Conservation (phyloP, 2,329 filamentous ascomycete species). For the Calonectria ilicicola region DNA sequence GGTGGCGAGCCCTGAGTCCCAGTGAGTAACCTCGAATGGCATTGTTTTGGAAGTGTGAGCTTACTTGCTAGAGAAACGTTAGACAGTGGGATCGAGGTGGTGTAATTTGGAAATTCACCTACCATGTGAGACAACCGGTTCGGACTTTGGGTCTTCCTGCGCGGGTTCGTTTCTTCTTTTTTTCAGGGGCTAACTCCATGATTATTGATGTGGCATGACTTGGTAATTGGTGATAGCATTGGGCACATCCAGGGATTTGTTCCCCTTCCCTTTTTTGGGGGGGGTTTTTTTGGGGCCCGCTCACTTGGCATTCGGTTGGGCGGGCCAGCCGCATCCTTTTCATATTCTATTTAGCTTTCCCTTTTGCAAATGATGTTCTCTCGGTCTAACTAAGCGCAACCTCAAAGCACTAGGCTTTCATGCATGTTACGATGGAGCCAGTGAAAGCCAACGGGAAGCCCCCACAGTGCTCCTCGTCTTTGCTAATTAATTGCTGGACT, state of each 20-base stretch:
- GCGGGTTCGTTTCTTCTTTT: not conserved
- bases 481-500: not conserved
- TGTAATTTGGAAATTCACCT: not conserved
- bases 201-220: too few relatives aligned
- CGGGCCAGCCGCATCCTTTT: not conserved
- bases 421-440: not conserved
- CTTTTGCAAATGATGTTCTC: not conserved
- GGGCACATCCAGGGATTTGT: too few relatives aligned
- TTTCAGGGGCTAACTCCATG: too few relatives aligned
- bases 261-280: too few relatives aligned
- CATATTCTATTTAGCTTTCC: not conserved
- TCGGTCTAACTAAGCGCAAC: not conserved
- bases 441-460: not conserved
- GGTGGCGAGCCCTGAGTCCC: not conserved
- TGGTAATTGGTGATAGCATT: too few relatives aligned
- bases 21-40: not conserved
- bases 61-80: not conserved
- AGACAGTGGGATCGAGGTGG: too few relatives aligned
- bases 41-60: not conserved
- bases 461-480: not conserved
- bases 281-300: not conserved
- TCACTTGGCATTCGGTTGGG: not conserved
- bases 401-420: too few relatives aligned
- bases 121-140: not conserved
- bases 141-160: not conserved